phyloP scores from a whole-genome alignment of 495 filamentous ascomycete genomes.

The Letharia columbiana region DNA sequence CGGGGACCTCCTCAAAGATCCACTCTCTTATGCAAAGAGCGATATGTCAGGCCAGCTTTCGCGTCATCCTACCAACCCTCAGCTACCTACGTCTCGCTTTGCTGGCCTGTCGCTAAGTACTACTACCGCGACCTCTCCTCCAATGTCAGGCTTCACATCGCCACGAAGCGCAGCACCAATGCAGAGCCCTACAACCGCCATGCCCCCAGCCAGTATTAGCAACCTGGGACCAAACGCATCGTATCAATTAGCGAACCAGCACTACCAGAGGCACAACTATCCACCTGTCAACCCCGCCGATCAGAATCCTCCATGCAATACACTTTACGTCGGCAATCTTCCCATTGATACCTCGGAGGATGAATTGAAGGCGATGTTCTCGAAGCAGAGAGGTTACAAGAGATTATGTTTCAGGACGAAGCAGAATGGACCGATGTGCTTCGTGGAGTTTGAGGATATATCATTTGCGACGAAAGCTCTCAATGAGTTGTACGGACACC shows the following conservation, averaged over 20 bases:
- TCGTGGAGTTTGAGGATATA: conserved; percentile 96
- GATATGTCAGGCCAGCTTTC: conserved; percentile 46
- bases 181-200: conserved; percentile 48
- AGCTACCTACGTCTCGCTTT: conserved; percentile 64
- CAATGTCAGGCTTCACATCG: conserved; percentile 44
- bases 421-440: conserved; percentile 97
- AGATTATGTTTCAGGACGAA: conserved; percentile 96
- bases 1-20: conserved; percentile 72
- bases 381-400: conserved; percentile 91
- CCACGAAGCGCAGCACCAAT: conserved; percentile 39
- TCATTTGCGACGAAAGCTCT: conserved; percentile 88
- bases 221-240: conserved; percentile 36
- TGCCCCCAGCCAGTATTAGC: conserved; percentile 49
- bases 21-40: conserved; percentile 74
- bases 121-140: conserved; percentile 43
- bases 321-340: conserved; percentile 92
- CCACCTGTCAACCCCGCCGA: conserved; percentile 92
- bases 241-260: conserved; percentile 51
- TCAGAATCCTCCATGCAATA: conserved; percentile 97
- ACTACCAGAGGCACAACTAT: conserved; percentile 58
- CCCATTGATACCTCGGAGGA: conserved; percentile 93
- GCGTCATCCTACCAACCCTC: conserved; percentile 67
- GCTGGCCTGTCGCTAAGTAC: conserved; percentile 64
- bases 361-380: conserved; percentile 91
- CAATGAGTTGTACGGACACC: conserved; percentile 82